phyloP scores from a whole-genome alignment of 352 stramenopile genomes.

The Globisporangium solare region DNA sequence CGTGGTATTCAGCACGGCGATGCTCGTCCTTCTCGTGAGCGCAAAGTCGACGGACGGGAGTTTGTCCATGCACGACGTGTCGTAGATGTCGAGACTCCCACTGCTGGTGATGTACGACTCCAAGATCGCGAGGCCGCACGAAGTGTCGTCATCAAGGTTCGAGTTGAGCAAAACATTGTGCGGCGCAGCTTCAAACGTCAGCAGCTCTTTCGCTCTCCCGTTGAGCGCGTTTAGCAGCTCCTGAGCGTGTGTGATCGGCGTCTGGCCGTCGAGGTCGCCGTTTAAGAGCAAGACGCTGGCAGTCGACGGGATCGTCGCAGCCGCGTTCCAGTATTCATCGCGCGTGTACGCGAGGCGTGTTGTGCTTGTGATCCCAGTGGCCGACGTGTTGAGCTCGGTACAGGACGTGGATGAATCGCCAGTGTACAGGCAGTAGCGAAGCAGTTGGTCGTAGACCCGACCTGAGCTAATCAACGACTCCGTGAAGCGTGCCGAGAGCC shows the following conservation, averaged over 20 bases:
- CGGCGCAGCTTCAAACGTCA: conserved; percentile 30
- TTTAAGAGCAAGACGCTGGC: conserved; percentile 54
- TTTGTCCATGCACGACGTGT: conserved; percentile 46
- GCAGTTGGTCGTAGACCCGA: conserved; percentile 33
- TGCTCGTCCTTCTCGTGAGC: conserved; percentile 26
- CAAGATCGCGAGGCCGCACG: conserved; percentile 45
- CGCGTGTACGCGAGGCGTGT: conserved; percentile 32
- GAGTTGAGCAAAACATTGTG: conserved; percentile 42
- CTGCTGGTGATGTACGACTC: conserved; percentile 47
- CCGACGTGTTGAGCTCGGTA: conserved; percentile 14
- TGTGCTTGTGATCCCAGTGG: conserved; percentile 1
- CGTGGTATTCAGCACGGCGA: conserved; percentile 35
- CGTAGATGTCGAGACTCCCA: conserved; percentile 40
- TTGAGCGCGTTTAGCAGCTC: conserved; percentile 31
- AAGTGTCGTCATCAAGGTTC: conserved; percentile 26
- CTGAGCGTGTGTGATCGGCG: conserved; percentile 37
- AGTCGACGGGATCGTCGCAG: conserved; percentile 22
- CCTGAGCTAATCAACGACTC: conserved; percentile 41
- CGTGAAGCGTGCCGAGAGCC: conserved; percentile 44
- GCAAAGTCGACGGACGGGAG: conserved; percentile 29
- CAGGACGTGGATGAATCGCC: conserved; percentile 35
- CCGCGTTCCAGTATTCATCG: conserved; percentile 26
- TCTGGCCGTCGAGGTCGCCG: conserved; percentile 37
- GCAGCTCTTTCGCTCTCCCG: conserved; percentile 38
- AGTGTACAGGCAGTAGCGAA: conserved; percentile 62